A percentile compares a stretch with the other conserved stretches of the same genome.
Evolutionary conservation across 2,329 filamentous ascomycete genomes (phyloP).

Genomic region (Curvularia eragrostidis): DNA sequence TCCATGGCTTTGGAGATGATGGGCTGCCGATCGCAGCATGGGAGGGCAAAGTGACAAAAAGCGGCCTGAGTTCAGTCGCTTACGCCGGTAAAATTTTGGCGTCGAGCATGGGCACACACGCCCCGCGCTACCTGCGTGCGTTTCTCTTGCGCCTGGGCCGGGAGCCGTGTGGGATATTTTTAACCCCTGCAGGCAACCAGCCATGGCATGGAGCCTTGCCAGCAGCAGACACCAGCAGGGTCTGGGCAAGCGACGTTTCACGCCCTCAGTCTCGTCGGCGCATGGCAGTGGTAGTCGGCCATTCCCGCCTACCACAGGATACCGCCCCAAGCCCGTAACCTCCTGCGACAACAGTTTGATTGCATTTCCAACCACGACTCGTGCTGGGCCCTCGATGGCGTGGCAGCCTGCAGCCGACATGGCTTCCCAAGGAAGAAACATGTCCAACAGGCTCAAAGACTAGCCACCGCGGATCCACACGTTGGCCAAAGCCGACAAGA

Average conservation of each 20-base stretch:
- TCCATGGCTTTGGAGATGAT: constrained; percentile 37
- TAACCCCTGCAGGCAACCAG: constrained; percentile 6
- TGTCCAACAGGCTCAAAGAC: constrained; percentile 26
- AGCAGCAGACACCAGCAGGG: no score
- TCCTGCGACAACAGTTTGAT: constrained; percentile 17
- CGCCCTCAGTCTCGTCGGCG: constrained; percentile 3
- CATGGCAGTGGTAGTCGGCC: constrained; percentile 4
- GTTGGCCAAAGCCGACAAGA: constrained; percentile 11
- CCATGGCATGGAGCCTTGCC: not conserved
- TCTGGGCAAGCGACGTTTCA: constrained; percentile 20
- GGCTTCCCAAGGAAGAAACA: constrained; percentile 30
- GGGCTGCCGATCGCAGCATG: constrained; percentile 35
- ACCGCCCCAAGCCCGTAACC: constrained; percentile 16
- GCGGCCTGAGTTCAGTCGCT: constrained; percentile 21
- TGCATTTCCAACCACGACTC: constrained; percentile 22
- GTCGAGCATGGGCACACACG: constrained; percentile 11
- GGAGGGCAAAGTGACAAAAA: constrained; percentile 21
- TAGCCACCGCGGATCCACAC: constrained; percentile 9
- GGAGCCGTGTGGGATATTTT: constrained; percentile 14
- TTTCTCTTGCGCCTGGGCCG: constrained; percentile 17
- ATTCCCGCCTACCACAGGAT: constrained; percentile 3
- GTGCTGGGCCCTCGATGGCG: constrained; percentile 12
- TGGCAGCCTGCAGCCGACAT: constrained; percentile 17
- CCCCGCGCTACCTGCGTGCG: constrained; percentile 12
- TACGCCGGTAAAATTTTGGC: constrained; percentile 21